Conservation (phyloP, 805 yeast genomes). For the Aciculoconidium aculeatum region DNA sequence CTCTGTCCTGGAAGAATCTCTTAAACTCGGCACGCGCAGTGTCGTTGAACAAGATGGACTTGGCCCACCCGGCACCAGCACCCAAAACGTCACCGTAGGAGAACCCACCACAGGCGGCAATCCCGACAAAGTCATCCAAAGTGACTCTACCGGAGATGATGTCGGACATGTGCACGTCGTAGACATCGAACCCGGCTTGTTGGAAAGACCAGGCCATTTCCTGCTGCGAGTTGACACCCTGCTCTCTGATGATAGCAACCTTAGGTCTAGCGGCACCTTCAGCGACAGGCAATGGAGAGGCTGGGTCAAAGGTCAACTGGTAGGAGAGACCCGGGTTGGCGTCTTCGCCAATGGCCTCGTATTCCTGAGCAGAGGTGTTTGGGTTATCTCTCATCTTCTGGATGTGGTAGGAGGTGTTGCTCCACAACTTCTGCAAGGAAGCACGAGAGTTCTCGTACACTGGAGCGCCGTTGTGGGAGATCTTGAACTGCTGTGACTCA, state of each 20-base stretch:
- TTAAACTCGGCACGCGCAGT: constrained; percentile 69
- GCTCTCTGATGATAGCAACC: constrained; percentile 96
- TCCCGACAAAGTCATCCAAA: constrained; percentile 77
- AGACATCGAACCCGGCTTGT: constrained; percentile 89
- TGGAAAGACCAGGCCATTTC: constrained; percentile 98
- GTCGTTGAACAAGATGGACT: constrained; percentile 82
- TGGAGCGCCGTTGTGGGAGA: constrained; percentile 40
- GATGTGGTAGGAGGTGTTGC: constrained; percentile 80
- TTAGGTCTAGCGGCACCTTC: constrained; percentile 52
- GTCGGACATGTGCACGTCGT: constrained; percentile 97
- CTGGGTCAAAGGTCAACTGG: constrained; percentile 65
- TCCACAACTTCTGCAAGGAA: constrained; percentile 76
- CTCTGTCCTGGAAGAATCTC: constrained; percentile 77
- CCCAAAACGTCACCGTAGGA: constrained; percentile 98
- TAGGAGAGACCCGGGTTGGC: constrained; percentile 85
- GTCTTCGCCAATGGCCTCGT: constrained; percentile 65
- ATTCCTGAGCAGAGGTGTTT: constrained; percentile 82
- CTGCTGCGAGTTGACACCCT: constrained; percentile 96
- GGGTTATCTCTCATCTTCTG: constrained; percentile 96
- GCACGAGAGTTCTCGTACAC: constrained; percentile 57
- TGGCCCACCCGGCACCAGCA: constrained; percentile 99
- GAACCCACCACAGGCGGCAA: constrained; percentile 99
- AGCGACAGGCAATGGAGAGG: constrained; percentile 5
- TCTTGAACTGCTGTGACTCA: constrained; percentile 40
- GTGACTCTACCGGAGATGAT: constrained; percentile 66